Evolutionary conservation across 257 asterid genomes (phyloP).

Genomic region (Rhazya stricta): DNA sequence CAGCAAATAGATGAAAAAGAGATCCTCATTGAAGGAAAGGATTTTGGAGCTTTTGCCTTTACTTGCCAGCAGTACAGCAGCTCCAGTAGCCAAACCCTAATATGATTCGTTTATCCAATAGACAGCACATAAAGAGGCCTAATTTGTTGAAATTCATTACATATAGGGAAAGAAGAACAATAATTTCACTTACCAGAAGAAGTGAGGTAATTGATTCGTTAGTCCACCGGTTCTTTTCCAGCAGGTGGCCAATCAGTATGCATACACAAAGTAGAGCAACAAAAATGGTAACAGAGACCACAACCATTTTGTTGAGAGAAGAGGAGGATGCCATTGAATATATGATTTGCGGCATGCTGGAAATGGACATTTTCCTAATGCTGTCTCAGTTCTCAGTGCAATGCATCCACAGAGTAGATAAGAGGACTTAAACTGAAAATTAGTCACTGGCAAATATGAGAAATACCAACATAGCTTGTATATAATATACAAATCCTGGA

Average conservation of each 20-base stretch:
- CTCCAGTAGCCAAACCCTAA: slow-evolving; percentile 61
- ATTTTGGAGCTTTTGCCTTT: slow-evolving; percentile 57
- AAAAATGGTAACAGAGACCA: slow-evolving; percentile 46
- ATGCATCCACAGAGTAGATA: not conserved
- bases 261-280: slow-evolving; percentile 52
- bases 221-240: slow-evolving; percentile 58
- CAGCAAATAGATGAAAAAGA: slow-evolving; percentile 63
- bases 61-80: slow-evolving; percentile 35
- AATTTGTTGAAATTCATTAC: not conserved
- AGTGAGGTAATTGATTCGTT: slow-evolving; percentile 62
- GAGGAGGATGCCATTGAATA: not conserved
- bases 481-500: not conserved
- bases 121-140: not conserved
- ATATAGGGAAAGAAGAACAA: not conserved
- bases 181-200: slow-evolving; percentile 35
- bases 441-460: not conserved
- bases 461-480: no score
- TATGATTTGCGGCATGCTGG: not conserved
- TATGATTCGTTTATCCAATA: not conserved
- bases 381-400: not conserved
- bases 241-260: slow-evolving; percentile 57
- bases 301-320: slow-evolving; percentile 6
- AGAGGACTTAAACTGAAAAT: not conserved
- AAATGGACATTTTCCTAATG: not conserved
- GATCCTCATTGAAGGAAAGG: slow-evolving; percentile 58